Base-by-base conservation (phyloP, 306 rosid species). In the Cucurbita pepo region DNA sequence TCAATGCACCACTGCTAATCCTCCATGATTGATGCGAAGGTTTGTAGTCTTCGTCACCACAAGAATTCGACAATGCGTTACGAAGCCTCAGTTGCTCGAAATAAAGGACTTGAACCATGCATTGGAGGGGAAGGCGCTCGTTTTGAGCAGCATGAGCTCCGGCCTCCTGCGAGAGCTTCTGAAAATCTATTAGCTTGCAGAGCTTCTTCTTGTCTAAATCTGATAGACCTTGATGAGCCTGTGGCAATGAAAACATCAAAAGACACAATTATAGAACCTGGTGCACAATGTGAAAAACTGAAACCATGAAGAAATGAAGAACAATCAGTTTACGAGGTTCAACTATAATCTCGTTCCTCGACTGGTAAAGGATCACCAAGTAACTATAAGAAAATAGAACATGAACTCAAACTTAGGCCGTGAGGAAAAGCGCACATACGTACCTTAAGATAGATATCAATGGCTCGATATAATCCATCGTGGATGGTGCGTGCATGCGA, bases 131-230 rank as follows among this genome's bases (percentile, higher is more conserved):
- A 44, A 95, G 96, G 8, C 97, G 96, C 80, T 95, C 99, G 13
- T 95, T 95, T 79, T 95, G 97, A 21, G 99, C 97, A n/a, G 99
- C 99, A 8, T 95, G 99, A 10, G 99, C 97, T 50, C 99, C 97
- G 0, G 99, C 99, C 81, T 95, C 99, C 57, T 83, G 96, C 38
- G 99, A 81, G 64, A 95, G 99, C 84, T 91, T 95, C 60, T 95
- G 99, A 73, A 95, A 95, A 78, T 95, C 99, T 69, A 95, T 86
- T 86, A 91, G 57, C 52, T 91, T 91, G 84, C 90, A 81, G 63
- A 95, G 82, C 82, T 87, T 91, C 89, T 89, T 95, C 83, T 59
- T 81, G 84, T 95, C 99, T 44, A 81, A 18, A 40, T 95, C 99
- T 74, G 93, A 18, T 72, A 95, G 84, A 61, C 89, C 84, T 86